Conservation (phyloP, 176 grass and related monocot species). For the Musa troglodytarum region DNA sequence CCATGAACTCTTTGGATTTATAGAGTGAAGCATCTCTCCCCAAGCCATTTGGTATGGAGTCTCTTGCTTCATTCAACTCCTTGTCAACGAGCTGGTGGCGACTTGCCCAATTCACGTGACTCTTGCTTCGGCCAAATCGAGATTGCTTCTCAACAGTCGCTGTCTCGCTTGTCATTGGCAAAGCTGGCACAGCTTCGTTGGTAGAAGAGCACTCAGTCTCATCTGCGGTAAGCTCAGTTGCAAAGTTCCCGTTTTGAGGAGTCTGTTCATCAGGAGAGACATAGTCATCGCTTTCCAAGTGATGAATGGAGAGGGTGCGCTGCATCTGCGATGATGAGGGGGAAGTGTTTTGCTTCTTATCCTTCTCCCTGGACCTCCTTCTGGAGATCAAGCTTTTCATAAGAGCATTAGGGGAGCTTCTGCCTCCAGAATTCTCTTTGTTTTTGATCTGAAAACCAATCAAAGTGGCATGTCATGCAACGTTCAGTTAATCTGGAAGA, state of each 20-base stretch:
- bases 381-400: constrained; percentile 39
- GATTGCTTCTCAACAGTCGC: not conserved
- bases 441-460: constrained; percentile 23
- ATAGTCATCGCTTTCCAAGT: constrained; percentile 46
- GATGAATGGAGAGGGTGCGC: constrained; percentile 52
- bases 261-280: constrained; percentile 33
- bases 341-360: constrained; percentile 22
- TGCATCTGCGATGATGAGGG: constrained; percentile 29
- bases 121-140: not conserved
- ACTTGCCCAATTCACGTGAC: constrained; percentile 17
- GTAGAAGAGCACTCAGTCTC: constrained; percentile 23
- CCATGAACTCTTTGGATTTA: constrained; percentile 56
- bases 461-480: not conserved
- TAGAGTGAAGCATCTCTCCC: constrained; percentile 18
- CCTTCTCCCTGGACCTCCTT: constrained; percentile 31
- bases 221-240: constrained; percentile 14
- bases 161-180: not conserved
- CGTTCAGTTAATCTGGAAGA: not conserved
- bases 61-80: constrained; percentile 11
- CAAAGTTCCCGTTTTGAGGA: constrained; percentile 16
- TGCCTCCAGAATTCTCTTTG: constrained; percentile 14
- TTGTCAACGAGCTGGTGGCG: not conserved
- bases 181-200: not conserved
- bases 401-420: constrained; percentile 13
- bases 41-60: constrained; percentile 5